Conservation (phyloP, 441 rosid species). For the Jatropha multifida region DNA sequence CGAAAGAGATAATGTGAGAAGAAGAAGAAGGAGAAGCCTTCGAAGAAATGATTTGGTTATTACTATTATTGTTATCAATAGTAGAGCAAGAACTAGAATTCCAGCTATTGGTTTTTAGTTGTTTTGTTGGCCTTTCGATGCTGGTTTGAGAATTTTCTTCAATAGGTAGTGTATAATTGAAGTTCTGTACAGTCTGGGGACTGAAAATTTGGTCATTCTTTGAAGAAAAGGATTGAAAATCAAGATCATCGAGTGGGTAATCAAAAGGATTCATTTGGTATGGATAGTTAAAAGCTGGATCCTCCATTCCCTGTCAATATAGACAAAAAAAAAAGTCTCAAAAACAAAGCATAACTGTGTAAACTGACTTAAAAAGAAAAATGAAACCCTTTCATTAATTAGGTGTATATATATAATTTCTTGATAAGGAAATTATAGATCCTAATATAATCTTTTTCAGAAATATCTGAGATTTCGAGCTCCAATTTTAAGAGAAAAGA, state of each 20-base stretch:
- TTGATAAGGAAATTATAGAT: neutral
- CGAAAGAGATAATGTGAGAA: conserved; percentile 49
- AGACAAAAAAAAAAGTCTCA: neutral
- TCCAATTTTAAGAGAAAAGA: too few species aligned
- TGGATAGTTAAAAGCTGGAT: conserved; percentile 31
- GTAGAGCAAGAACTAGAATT: conserved; percentile 14
- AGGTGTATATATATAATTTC: too few species aligned
- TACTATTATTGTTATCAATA: neutral
- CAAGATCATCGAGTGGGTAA: conserved; percentile 36
- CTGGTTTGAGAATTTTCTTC: conserved; percentile 18
- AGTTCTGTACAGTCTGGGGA: conserved; percentile 9
- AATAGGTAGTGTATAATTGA: neutral
- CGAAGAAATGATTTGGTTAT: neutral
- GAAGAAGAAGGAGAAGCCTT: conserved; percentile 38
- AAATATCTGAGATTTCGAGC: too few species aligned
- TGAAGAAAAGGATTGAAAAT: conserved; percentile 30
- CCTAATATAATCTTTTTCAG: too few species aligned
- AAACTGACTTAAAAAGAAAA: neutral
- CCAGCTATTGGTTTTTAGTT: conserved; percentile 10
- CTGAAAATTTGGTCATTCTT: conserved; percentile 17
- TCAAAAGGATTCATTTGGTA: conserved; percentile 33
- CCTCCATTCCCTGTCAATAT: conserved; percentile 17
- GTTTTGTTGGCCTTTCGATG: conserved; percentile 19
- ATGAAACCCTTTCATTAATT: neutral
- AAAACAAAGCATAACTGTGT: neutral